Percentiles rank a stretch among this genome's conserved stretches.
Conservation (phyloP, 2,329 filamentous ascomycete genomes). For the Aschersonia sp. region DNA sequence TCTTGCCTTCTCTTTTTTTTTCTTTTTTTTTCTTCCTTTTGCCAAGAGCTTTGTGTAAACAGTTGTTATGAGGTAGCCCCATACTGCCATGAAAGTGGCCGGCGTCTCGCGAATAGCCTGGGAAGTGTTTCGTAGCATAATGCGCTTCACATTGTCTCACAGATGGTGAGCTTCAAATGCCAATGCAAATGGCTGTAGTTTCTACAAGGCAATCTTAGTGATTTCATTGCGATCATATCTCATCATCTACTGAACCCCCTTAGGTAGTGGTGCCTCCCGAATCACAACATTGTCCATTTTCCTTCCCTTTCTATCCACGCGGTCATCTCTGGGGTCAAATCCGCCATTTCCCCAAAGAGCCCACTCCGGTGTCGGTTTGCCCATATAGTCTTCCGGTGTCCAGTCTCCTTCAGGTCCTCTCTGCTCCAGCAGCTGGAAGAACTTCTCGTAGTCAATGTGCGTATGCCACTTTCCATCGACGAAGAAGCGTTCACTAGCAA, state of each 20-base stretch:
- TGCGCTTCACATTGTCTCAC: neutral
- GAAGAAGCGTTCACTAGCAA: conserved; percentile 70
- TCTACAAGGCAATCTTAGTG: too few relatives aligned
- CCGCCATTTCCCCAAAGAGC: conserved; percentile 88
- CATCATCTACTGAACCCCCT: too few relatives aligned
- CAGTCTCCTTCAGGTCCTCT: conserved; percentile 53
- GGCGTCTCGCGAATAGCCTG: conserved; percentile 13
- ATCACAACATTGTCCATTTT: conserved; percentile 33
- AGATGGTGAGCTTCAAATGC: neutral
- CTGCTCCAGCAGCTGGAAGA: conserved; percentile 72
- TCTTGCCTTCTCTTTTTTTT: conserved; percentile 11
- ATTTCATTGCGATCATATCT: too few relatives aligned
- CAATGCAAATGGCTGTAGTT: too few relatives aligned
- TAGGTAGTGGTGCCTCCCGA: conserved; percentile 13
- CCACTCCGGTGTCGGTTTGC: conserved; percentile 76
- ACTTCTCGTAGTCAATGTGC: conserved; percentile 75
- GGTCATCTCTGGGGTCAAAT: conserved; percentile 79
- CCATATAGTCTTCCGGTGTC: conserved; percentile 82
- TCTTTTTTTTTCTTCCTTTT: conserved; percentile 19
- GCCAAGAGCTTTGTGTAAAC: conserved; percentile 25
- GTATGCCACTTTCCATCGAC: conserved; percentile 77
- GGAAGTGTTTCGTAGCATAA: conserved; percentile 6
- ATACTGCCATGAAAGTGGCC: conserved; percentile 14
- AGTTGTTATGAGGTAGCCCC: conserved; percentile 17
- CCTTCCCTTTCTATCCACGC: conserved; percentile 76